phyloP scores from a whole-genome alignment of 305 asterid species.

The Fraxinus greggii region DNA sequence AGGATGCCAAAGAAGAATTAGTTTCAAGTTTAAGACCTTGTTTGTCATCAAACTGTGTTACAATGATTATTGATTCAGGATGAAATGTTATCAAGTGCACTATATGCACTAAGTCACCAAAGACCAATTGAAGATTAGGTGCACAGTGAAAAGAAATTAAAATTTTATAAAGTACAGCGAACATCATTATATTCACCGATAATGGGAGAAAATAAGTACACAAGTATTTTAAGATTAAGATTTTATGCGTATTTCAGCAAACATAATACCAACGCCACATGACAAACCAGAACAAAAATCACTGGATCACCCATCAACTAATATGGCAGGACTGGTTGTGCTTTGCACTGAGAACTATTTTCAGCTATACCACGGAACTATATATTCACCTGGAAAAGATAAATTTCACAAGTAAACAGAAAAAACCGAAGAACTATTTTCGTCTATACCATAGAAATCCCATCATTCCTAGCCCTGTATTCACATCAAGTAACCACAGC shows the following conservation, averaged over 20 bases:
- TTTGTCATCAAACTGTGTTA: background rate
- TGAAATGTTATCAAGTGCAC: background rate
- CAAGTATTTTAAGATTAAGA: background rate
- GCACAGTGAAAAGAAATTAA: background rate
- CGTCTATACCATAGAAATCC: background rate
- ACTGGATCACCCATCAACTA: background rate
- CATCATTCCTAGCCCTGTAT: background rate
- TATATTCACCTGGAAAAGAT: background rate
- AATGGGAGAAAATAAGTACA: background rate
- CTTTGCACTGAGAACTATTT: background rate
- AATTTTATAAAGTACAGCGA: background rate
- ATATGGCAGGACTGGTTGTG: background rate
- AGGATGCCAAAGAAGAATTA: background rate
- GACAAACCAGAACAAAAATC: background rate
- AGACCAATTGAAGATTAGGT: background rate
- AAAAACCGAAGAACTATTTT: background rate
- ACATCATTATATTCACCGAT: background rate
- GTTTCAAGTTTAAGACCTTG: background rate
- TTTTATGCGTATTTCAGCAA: background rate
- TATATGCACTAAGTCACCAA: background rate
- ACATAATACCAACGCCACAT: background rate
- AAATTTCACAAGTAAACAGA: background rate
- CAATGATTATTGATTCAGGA: background rate
- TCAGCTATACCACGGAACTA: background rate
- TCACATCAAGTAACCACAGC: background rate